A percentile compares a stretch with the other conserved stretches of the same genome.
phyloP scores from a whole-genome alignment of 495 filamentous ascomycete species.

The Aspergillus steynii region DNA sequence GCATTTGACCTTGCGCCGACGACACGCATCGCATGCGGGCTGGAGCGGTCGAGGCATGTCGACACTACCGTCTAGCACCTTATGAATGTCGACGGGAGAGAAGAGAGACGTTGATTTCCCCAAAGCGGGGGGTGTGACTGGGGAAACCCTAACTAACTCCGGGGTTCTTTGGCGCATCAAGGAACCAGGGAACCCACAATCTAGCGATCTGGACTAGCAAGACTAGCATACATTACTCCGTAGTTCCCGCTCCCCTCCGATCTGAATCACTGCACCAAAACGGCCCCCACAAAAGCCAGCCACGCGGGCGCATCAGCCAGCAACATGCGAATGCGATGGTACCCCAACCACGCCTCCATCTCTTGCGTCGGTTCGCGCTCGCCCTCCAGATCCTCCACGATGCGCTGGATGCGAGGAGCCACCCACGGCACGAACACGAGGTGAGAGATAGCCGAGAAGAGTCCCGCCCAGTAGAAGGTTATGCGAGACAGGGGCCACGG shows the following conservation, averaged over 20 bases:
- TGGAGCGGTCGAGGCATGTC: slow-evolving; percentile 38
- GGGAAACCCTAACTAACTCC: too few relatives aligned
- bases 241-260: background rate
- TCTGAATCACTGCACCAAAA: slow-evolving; percentile 9
- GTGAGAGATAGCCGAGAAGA: slow-evolving; percentile 22
- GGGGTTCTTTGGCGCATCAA: too few relatives aligned
- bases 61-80: background rate
- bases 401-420: slow-evolving; percentile 17
- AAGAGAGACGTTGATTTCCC: too few relatives aligned
- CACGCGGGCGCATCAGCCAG: slow-evolving; percentile 25
- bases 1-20: slow-evolving; percentile 81
- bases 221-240: too few relatives aligned
- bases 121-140: too few relatives aligned
- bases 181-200: too few relatives aligned
- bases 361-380: slow-evolving; percentile 14
- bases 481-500: slow-evolving; percentile 11
- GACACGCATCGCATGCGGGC: slow-evolving; percentile 78
- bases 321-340: slow-evolving; percentile 22
- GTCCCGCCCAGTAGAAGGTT: slow-evolving; percentile 20
- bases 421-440: slow-evolving; percentile 25
- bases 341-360: slow-evolving; percentile 22
- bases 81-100: too few relatives aligned
- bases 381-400: slow-evolving; percentile 16
- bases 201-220: too few relatives aligned
- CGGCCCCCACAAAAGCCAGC: slow-evolving; percentile 19